Base-by-base conservation (phyloP, 2,329 filamentous ascomycete genomes). In the Parastagonospora nodorum region DNA sequence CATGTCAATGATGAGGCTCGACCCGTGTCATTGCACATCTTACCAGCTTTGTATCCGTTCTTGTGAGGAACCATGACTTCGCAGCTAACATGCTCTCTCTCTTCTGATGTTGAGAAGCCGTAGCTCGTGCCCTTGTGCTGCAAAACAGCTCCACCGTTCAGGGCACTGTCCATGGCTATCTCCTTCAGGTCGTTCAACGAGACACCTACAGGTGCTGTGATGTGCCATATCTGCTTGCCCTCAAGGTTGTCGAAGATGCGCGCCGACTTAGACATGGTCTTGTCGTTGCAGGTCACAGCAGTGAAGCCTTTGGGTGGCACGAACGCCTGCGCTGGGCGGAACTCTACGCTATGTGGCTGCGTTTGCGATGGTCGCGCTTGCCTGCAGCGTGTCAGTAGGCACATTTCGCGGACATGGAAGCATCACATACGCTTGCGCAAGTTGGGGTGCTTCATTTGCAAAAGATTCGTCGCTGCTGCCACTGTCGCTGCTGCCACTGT, bases 181-280 rank as follows among this genome's bases (percentile, higher is more conserved):
- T 86, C 80, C 66, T 85, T 82, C 40, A 92, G 75, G 1, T 87
- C 79, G 9, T 83, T 84, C 49, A 92, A 80, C n/a, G 88, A 84
- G 2, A 91, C 76, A 9, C 84, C 84, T 5, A 85, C 82, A 2
- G 89, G 89, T 3, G 87, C 86, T 8, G 87, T 89, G 61, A 92
- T 90, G 69, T 91, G 89, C 89, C 88, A 92, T 51, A 92, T 78
- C 68, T 92, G 86, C 76, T 90, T 91, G 55, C 86, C 87, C 48
- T 84, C 76, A 7, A 87, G 69, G 60, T 84, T 82, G 62, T 77
- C 81, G 61, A 89, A 84, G 45, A 87, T 73, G 16, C 81, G 75
- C 8, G 64, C 45, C 6, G 64, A 48, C 35, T 64, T 67, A 8
- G 68, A 72, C 8, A 63, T 55, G 6, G 69, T 58, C 28, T 62